Conservation (phyloP, 495 filamentous ascomycete genomes). For the Physcia stellaris region DNA sequence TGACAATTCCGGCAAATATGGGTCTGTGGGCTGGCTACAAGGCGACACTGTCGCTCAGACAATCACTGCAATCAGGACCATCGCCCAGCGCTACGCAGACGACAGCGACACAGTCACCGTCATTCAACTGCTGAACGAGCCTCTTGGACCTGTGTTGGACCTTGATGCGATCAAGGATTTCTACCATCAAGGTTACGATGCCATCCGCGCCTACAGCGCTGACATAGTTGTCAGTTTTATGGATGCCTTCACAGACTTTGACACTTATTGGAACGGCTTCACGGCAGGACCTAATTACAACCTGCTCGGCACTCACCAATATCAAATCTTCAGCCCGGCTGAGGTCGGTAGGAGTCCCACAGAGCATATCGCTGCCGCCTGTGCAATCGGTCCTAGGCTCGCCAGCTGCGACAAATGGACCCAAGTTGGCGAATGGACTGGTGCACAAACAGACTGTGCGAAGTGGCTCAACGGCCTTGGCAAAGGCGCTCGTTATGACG, state of each 20-base stretch:
- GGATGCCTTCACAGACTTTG: constrained; percentile 52
- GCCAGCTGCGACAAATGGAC: constrained; percentile 52
- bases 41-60: constrained; percentile 44
- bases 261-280: constrained; percentile 61
- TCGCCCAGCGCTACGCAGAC: constrained; percentile 44
- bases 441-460: constrained; percentile 38
- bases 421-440: constrained; percentile 58
- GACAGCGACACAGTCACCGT: constrained; percentile 53
- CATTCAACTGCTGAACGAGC: constrained; percentile 66
- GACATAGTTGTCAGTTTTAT: constrained; percentile 47
- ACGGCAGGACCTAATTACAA: constrained; percentile 37
- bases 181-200: constrained; percentile 48
- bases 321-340: constrained; percentile 51
- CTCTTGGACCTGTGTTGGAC: constrained; percentile 33
- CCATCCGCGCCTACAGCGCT: constrained; percentile 33
- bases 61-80: constrained; percentile 38
- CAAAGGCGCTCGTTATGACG: constrained; percentile 45
- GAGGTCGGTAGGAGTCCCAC: constrained; percentile 36
- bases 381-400: constrained; percentile 34
- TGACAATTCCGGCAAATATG: constrained; percentile 58
- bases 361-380: constrained; percentile 37
- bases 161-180: constrained; percentile 41
- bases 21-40: constrained; percentile 49
- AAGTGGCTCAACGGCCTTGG: constrained; percentile 47
- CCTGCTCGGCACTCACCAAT: constrained; percentile 56